Base-by-base conservation (phyloP, 805 yeast species). In the Starmerella vitae region DNA sequence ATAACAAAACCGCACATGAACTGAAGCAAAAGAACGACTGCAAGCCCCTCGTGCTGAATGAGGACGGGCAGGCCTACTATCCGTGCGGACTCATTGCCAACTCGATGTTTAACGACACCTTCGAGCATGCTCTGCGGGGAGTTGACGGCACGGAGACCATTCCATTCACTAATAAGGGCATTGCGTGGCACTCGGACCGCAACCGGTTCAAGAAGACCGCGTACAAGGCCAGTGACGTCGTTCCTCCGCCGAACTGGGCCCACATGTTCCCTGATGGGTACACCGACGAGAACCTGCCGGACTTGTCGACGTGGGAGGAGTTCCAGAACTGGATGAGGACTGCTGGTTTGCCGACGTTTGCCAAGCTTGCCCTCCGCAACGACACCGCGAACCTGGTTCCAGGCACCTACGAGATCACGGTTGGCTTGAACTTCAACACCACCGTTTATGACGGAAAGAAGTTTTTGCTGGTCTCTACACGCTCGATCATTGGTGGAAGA, bases 291-390 rank as follows among this genome's bases (percentile, higher is more conserved):
- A 84, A 83, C 57, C 51, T 88, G 44, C 94, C 93, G 3, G 78
- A 81, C 54, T 56, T 88, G 34, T 68, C 81, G 2, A 56, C 62
- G 27, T 76, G 91, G 84, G 88, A 83, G 55, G 76, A 76, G 48
- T 71, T 88, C 51, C 94, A 85, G 64, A 88, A 85, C 59, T 88
- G 98, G 98, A 88, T 88, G 96, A 74, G 93, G 53, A 85, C 96
- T 1, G 94, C 97, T 0, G 95, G 93, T 0, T 65, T 88, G 46
- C 93, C 97, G 20, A 73, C 78, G 10, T 88, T 91, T 55, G 75
- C 79, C 66, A 88, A 91, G 56, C 61, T 85, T 27, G 86, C 85
- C 30, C 69, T 78, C 33, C 74, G 79, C 49, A 86, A 83, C 60
- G 78, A 74, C 43, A 64, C 72, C 2, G 63, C 63, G 1, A 53